Conservation (phyloP, 768 basidiomycete species). For the Favolaschia claudopus region DNA sequence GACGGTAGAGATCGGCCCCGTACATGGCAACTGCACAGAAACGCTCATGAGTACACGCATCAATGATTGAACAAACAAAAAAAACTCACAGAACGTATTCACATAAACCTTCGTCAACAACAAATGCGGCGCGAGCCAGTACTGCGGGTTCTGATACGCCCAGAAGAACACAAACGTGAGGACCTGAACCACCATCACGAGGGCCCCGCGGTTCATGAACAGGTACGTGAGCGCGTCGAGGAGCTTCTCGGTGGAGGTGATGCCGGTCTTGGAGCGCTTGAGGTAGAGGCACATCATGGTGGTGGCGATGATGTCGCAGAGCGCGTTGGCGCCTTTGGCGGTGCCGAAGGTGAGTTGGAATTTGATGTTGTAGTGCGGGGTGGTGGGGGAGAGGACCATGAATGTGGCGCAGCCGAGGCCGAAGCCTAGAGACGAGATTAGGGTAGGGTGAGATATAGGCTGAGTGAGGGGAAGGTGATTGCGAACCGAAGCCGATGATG, state of each 20-base stretch:
- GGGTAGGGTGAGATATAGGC: not conserved
- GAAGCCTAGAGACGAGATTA: not conserved
- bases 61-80: no score
- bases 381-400: slow-evolving; percentile 10
- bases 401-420: slow-evolving; percentile 4
- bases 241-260: not conserved
- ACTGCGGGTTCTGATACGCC: slow-evolving; percentile 3
- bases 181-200: slow-evolving; percentile 1
- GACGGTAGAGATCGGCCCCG: no score
- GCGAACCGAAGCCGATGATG: slow-evolving; percentile 12
- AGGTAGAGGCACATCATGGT: slow-evolving; percentile 16
- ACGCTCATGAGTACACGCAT: no score
- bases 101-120: slow-evolving; percentile 7
- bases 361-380: slow-evolving; percentile 4
- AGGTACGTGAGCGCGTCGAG: not conserved
- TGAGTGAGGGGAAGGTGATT: not conserved
- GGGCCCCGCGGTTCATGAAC: slow-evolving; percentile 4
- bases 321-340: slow-evolving; percentile 12
- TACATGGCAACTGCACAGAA: no score
- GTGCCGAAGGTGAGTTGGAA: slow-evolving; percentile 12
- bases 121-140: slow-evolving; percentile 11
- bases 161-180: slow-evolving; percentile 9
- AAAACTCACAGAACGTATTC: slow-evolving; percentile 10
- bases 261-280: not conserved
- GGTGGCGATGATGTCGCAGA: slow-evolving; percentile 18